These are phyloP conservation scores for Durotheca rogersii DNA, from an alignment of 495 filamentous ascomycete species.

Conservation along the genomic window DNA sequence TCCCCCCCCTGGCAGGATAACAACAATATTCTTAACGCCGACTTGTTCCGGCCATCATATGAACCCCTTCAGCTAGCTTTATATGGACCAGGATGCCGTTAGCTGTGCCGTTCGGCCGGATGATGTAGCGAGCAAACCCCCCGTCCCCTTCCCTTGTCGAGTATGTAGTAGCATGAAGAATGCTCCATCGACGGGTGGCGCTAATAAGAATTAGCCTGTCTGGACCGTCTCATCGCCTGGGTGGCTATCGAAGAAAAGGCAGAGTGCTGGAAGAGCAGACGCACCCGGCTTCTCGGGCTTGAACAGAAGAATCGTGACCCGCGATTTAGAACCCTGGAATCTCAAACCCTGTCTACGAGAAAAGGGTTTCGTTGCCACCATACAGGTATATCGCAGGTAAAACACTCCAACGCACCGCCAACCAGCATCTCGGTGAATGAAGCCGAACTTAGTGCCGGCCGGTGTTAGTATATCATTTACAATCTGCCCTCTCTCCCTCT, in stretches of 20 bases:
- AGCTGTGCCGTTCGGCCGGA: background rate
- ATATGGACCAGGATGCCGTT: background rate
- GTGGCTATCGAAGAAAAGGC: slow-evolving; percentile 3
- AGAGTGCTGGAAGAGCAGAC: background rate
- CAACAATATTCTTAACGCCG: background rate
- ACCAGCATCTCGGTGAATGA: slow-evolving; percentile 1
- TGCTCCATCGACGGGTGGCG: slow-evolving; percentile 5
- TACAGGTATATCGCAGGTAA: background rate
- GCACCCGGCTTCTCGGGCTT: background rate
- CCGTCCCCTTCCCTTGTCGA: background rate
- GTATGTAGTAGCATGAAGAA: slow-evolving; percentile 9
- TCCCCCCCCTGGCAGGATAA: slow-evolving; percentile 1
- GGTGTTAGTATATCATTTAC: slow-evolving; percentile 1
- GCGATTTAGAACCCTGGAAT: background rate
- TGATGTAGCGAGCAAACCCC: too few species aligned
- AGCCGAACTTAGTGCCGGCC: slow-evolving; percentile 10
- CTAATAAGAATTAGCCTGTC: slow-evolving; percentile 6
- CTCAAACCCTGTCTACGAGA: background rate
- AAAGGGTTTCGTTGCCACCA: background rate
- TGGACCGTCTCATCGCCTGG: slow-evolving; percentile 10
- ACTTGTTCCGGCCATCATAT: background rate
- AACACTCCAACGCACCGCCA: slow-evolving; percentile 6
- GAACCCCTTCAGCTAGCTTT: background rate
- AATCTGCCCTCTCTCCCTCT: too few species aligned
- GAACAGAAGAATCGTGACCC: background rate